Evolutionary conservation across 148 eudicot species (phyloP).

Genomic region (Tetragonia tetragonoides): DNA sequence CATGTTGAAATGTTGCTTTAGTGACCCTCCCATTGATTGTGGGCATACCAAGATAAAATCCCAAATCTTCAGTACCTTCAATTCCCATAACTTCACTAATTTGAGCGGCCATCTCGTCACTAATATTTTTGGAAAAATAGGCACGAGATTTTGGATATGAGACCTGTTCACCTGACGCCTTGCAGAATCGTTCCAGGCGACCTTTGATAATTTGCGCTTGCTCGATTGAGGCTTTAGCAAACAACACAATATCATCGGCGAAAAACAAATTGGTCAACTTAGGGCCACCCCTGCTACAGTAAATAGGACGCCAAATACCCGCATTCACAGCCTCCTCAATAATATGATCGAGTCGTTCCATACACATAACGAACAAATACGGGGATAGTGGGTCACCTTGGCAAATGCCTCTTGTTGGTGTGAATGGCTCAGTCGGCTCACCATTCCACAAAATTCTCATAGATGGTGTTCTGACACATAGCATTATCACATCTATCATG

Average conservation of each 20-base stretch:
- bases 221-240: not conserved
- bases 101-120: not conserved
- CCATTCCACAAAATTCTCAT: too few species aligned
- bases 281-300: not conserved
- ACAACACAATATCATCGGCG: not conserved
- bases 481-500: too few species aligned
- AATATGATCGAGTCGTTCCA: too few species aligned
- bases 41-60: not conserved
- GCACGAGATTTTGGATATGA: not conserved
- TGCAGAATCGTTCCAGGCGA: not conserved
- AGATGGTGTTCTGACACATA: too few species aligned
- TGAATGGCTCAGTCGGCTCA: too few species aligned
- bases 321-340: too few species aligned
- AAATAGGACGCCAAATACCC: too few species aligned
- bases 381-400: too few species aligned
- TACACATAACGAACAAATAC: too few species aligned
- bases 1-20: not conserved
- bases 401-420: too few species aligned
- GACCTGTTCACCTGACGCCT: not conserved
- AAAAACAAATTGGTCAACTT: not conserved
- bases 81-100: too few species aligned
- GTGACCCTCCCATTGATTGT: not conserved
- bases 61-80: not conserved
- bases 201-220: not conserved
- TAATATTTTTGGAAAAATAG: not conserved